Evolutionary conservation across 2,329 filamentous ascomycete genomes (phyloP).

Genomic region (Epichloe scottii): DNA sequence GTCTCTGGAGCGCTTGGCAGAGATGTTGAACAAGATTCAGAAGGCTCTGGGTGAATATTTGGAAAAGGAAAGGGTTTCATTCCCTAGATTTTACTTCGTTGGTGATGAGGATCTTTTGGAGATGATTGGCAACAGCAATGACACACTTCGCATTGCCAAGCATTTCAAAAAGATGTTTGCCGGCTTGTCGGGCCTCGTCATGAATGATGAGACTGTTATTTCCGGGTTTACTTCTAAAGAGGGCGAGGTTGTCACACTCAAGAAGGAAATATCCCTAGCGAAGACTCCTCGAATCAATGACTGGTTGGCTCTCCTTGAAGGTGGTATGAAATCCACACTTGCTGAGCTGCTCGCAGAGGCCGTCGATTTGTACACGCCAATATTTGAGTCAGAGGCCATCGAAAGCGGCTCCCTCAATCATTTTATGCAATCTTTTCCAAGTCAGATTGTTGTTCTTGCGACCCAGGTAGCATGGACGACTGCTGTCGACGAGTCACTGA

Average conservation of each 20-base stretch:
- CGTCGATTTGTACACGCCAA: constrained; percentile 64
- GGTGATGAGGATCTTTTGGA: constrained; percentile 96
- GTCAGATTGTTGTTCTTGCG: constrained; percentile 88
- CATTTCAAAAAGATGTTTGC: constrained; percentile 99
- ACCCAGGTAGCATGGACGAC: constrained; percentile 92
- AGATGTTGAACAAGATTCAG: constrained; percentile 96
- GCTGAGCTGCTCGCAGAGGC: constrained; percentile 85
- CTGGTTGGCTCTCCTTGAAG: constrained; percentile 89
- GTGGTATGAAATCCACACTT: constrained; percentile 85
- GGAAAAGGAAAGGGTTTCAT: constrained; percentile 92
- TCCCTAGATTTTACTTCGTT: constrained; percentile 98
- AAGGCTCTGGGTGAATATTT: constrained; percentile 97
- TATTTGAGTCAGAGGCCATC: constrained; percentile 61
- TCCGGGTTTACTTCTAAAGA: constrained; percentile 92
- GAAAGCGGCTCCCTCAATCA: constrained; percentile 57
- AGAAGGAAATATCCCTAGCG: constrained; percentile 80
- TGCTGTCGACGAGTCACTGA: constrained; percentile 66
- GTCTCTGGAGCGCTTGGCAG: constrained; percentile 87
- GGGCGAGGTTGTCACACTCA: constrained; percentile 75
- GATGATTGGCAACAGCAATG: constrained; percentile 99
- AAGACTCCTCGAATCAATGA: constrained; percentile 98
- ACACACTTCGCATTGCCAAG: constrained; percentile 89
- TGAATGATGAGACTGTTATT: constrained; percentile 80
- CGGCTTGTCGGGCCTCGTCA: constrained; percentile 76
- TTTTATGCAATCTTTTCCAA: constrained; percentile 79